Evolutionary conservation across 2,329 filamentous ascomycete species (phyloP), one percentile per base, ranked within the genome.

Genomic region (Pseudocercospora crystallina): DNA sequence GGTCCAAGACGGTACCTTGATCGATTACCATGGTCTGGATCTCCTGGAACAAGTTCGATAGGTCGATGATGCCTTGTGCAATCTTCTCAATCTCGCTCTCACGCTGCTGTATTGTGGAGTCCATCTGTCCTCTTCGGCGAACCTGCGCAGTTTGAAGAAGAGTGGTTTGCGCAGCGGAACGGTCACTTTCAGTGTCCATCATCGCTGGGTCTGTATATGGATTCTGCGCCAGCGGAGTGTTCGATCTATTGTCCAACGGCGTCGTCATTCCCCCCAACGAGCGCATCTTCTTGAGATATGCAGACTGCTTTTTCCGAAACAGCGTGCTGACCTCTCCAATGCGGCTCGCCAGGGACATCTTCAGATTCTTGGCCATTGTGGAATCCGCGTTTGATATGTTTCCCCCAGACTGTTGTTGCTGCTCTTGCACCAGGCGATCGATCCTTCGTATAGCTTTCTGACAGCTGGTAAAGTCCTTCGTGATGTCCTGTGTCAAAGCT

Each of bases 61-160:
- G 77, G 68, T 97, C 92, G 65, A 99, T 97, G 71, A 99, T 97
- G 51, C 94, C 92, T 68, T 96, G 91, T 2, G 94, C 94, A 57
- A 99, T 99, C 62, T 96, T 91, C 66, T 95, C 95, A 64, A 99
- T 99, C 71, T 97, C 94, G 35, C 88, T 85, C 72, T 99, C 94
- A 57, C 94, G 88, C 69, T 97, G 94, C 54, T 86, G 82, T 61
- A 99, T 97, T 33, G 83, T 83, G 2, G 85, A 79, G 67, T 97
- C 92, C 65, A 95, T 90, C n/a, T 66, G 54, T 37, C 76, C 75
- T 51, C 85, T 86, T 51, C 85, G 82, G 29, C 82, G 79, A 64
- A 72, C 69, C 47, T 70, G 69, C 44, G 69, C 77, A 1, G 89
- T 89, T 62, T 90, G 87, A 66, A 91, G 86, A 1, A 97, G 80